phyloP scores from a whole-genome alignment of 495 filamentous ascomycete genomes.

The Cladorrhinum samala region DNA sequence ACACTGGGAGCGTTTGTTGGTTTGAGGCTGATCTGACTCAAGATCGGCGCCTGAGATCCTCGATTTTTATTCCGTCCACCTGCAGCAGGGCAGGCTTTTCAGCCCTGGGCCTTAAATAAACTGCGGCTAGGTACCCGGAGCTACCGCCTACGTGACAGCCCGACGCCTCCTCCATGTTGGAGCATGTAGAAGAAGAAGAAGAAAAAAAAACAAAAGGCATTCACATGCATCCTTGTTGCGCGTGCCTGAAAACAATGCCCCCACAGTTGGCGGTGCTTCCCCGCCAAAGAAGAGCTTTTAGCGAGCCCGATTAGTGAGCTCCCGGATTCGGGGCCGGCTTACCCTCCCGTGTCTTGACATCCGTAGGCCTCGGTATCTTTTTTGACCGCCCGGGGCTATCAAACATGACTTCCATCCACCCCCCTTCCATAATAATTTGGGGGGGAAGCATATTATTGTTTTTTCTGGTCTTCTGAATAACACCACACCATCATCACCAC shows the following conservation, averaged over 20 bases:
- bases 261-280: neutral
- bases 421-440: neutral
- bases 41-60: neutral
- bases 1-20: neutral
- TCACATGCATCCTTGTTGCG: neutral
- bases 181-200: too few species aligned
- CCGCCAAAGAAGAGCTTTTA: neutral
- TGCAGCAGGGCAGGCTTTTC: too few species aligned
- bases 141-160: too few species aligned
- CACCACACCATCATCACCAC: too few species aligned
- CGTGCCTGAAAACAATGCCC: neutral
- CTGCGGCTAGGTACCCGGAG: too few species aligned
- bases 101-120: too few species aligned
- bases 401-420: neutral
- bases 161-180: neutral
- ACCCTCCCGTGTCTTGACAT: neutral
- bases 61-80: too few species aligned
- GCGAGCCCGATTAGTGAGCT: constrained; percentile 1
- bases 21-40: neutral
- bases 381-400: neutral
- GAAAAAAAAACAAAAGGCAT: too few species aligned
- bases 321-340: neutral
- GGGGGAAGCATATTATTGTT: neutral
- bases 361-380: constrained; percentile 1
- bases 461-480: too few species aligned